Conservation (phyloP, 2,329 filamentous ascomycete species). For the Phialocephala subalpina region DNA sequence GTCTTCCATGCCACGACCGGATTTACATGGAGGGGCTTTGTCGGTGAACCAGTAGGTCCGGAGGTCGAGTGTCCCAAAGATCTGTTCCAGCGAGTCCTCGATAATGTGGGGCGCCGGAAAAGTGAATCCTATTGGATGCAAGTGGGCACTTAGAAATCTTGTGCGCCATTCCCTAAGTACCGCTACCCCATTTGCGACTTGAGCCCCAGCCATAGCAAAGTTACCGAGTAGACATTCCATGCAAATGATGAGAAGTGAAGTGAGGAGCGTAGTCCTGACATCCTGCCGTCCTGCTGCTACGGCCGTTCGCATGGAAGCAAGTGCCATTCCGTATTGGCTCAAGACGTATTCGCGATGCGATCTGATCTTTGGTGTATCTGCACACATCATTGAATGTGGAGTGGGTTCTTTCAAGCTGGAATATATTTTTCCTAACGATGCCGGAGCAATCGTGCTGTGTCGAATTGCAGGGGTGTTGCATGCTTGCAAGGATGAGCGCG, state of each 20-base stretch:
- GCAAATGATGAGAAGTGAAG: conserved; percentile 29
- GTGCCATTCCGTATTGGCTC: conserved; percentile 27
- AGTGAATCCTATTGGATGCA: conserved; percentile 19
- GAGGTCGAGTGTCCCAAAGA: conserved; percentile 67
- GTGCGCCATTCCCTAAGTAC: conserved; percentile 39
- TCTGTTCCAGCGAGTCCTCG: conserved; percentile 65
- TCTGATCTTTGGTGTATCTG: neutral
- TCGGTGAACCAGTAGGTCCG: conserved; percentile 62
- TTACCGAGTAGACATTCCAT: conserved; percentile 32
- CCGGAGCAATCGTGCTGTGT: conserved; percentile 29
- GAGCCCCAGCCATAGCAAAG: conserved; percentile 23
- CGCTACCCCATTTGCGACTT: conserved; percentile 25
- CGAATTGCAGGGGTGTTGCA: conserved; percentile 25
- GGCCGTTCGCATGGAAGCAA: conserved; percentile 26
- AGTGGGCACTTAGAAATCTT: conserved; percentile 29
- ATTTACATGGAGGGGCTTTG: conserved; percentile 3
- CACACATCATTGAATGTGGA: too few relatives aligned
- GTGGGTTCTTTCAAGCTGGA: conserved; percentile 10
- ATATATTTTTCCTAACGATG: conserved; percentile 26
- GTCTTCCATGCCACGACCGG: conserved; percentile 19
- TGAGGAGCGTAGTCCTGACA: conserved; percentile 28
- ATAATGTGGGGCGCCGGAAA: conserved; percentile 25
- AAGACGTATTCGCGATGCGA: conserved; percentile 1
- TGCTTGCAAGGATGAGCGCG: conserved; percentile 24
- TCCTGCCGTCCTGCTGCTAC: conserved; percentile 18